phyloP scores from a whole-genome alignment of 1,139 yeast species.

The Candida frijolesensis region DNA sequence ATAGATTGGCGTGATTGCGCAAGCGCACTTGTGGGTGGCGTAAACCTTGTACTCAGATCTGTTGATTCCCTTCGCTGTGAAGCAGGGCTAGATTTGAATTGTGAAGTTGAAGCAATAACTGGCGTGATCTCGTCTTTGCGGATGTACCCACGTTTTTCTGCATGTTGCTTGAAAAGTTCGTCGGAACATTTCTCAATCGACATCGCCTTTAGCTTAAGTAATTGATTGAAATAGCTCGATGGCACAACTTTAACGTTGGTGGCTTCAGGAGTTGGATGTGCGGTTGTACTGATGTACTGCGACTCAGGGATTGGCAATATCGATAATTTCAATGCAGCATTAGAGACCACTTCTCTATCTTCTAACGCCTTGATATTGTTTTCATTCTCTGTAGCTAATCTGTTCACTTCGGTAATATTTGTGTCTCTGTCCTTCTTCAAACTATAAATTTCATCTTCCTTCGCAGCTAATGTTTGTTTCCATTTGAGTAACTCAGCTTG shows the following conservation, averaged over 20 bases:
- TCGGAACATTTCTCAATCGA: conserved; percentile 49
- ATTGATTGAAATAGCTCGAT: conserved; percentile 59
- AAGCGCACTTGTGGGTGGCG: conserved; percentile 18
- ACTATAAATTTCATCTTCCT: conserved; percentile 32
- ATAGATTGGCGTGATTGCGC: conserved; percentile 10
- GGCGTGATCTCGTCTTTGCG: conserved; percentile 26
- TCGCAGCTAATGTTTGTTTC: conserved; percentile 37
- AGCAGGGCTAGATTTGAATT: conserved; percentile 7
- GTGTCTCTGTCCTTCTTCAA: conserved; percentile 20
- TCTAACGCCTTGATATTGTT: conserved; percentile 20
- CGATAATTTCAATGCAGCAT: conserved; percentile 46
- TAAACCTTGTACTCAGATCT: conserved; percentile 19
- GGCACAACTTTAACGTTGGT: conserved; percentile 65
- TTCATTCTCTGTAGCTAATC: conserved; percentile 27
- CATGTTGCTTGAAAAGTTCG: conserved; percentile 47
- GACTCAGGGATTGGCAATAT: conserved; percentile 55
- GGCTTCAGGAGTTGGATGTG: conserved; percentile 56
- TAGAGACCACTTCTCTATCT: conserved; percentile 24
- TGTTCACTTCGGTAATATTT: conserved; percentile 23
- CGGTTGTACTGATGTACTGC: conserved; percentile 62
- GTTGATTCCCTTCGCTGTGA: conserved; percentile 6
- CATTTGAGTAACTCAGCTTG: conserved; percentile 28
- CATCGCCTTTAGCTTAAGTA: conserved; percentile 46
- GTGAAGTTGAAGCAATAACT: conserved; percentile 13
- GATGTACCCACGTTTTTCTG: conserved; percentile 51